These are phyloP conservation scores for Pseudopyricularia cyperi DNA, from an alignment of 2,329 filamentous ascomycete genomes.

Conservation along the genomic window DNA sequence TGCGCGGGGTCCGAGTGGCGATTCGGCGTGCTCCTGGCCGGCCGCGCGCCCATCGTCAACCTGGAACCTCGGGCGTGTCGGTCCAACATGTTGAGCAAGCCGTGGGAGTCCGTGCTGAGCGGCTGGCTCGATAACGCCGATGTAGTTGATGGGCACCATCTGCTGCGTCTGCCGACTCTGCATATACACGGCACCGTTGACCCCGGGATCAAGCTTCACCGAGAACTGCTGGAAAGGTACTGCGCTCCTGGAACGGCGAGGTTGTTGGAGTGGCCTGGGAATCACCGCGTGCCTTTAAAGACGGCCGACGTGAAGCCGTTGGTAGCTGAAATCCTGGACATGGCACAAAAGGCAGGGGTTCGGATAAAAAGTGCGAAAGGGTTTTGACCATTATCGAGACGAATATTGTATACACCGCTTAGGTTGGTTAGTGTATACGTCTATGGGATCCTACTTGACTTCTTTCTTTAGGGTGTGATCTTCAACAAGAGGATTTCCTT, in stretches of 20 bases:
- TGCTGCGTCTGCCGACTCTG: conserved; percentile 45
- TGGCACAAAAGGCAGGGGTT: too few species aligned
- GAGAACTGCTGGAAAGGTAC: conserved; percentile 41
- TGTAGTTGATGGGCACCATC: conserved; percentile 23
- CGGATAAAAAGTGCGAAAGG: too few species aligned
- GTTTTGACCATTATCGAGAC: too few species aligned
- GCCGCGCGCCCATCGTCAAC: conserved; percentile 12
- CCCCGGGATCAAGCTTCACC: conserved; percentile 45
- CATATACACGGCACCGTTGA: conserved; percentile 56
- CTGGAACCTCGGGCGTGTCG: background rate
- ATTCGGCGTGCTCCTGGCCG: conserved; percentile 20
- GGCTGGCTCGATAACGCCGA: conserved; percentile 20
- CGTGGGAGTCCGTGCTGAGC: conserved; percentile 28
- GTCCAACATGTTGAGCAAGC: conserved; percentile 5
- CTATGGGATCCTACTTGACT: too few species aligned
- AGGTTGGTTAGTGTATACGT: too few species aligned
- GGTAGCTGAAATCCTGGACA: too few species aligned
- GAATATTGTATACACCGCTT: too few species aligned
- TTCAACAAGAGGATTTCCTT: too few species aligned
- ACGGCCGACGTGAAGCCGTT: conserved; percentile 15
- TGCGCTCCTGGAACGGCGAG: conserved; percentile 39
- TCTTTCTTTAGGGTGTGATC: too few species aligned
- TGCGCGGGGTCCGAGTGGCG: conserved; percentile 1
- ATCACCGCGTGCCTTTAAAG: conserved; percentile 60
- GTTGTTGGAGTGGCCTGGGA: conserved; percentile 61